phyloP scores from a whole-genome alignment of 768 basidiomycete genomes.

The Boletellus ananiceps region DNA sequence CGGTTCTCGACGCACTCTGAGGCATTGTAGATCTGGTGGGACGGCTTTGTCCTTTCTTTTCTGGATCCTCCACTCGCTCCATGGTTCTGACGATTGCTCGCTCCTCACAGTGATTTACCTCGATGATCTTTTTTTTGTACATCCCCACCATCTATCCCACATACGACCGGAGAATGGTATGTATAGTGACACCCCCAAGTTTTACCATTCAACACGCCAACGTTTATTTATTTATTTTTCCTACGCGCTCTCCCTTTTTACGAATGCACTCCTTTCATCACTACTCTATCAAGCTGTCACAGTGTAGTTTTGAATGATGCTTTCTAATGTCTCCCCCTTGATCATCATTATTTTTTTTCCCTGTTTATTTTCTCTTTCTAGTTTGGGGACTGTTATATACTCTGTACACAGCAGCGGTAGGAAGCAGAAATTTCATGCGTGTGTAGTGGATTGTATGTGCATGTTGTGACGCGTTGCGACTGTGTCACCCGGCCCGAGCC shows the following conservation, averaged over 20 bases:
- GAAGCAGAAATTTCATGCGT: too few species aligned
- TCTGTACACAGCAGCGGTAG: too few species aligned
- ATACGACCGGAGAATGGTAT: conserved; percentile 6
- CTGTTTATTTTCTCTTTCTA: not conserved
- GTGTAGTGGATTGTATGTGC: too few species aligned
- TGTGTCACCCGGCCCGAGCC: too few species aligned
- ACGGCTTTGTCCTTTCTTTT: not conserved
- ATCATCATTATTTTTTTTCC: not conserved
- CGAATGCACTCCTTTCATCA: not conserved
- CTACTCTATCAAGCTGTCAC: not conserved
- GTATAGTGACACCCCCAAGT: conserved; percentile 4
- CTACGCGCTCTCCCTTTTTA: not conserved
- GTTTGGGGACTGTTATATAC: too few species aligned
- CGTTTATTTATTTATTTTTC: not conserved
- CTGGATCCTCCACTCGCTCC: not conserved
- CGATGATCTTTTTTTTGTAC: conserved; percentile 2
- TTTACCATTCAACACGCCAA: not conserved
- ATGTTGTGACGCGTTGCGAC: too few species aligned
- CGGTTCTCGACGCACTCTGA: conserved; percentile 35
- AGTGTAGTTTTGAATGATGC: not conserved
- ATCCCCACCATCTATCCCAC: conserved; percentile 4
- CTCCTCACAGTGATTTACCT: not conserved
- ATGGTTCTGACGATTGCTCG: not conserved
- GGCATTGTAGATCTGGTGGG: not conserved
- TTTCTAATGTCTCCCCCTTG: conserved; percentile 4